Base-by-base conservation (phyloP, 1,139 yeast species). In the Hansenula lynferdii region DNA sequence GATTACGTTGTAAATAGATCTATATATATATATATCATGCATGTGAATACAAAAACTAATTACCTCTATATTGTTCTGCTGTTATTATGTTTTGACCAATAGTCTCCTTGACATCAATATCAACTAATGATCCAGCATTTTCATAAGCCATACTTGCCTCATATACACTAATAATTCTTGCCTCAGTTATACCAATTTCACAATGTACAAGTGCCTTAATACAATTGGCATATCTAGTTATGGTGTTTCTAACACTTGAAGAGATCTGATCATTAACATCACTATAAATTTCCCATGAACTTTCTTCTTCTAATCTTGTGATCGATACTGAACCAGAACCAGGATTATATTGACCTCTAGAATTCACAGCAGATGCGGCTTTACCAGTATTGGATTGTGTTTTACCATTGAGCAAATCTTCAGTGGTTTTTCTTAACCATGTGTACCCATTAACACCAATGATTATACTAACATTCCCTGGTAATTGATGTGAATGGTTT, bases 371-470 rank as follows among this genome's bases (percentile, higher is more conserved):
- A n/a, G 75, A 69, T 31, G 67, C 67, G 35, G 56, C 60, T 19
- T 58, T 54, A 25, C 62, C 63, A 6, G 62, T 53, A 4, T 57
- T 60, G 5, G 61, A 53, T 30, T 58, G 58, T 23, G 61, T 61
- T 21, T 47, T 44, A 21, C 62, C 53, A 9, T 49, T 40, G 35
- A 53, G 51, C n/a, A n/a, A n/a, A 44, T 60, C 58, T 15, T 62
- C 64, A 2, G 72, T 64, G 2, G 95, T 82, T 57, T 87, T 87
- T 56, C 86, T 79, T 36, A 94, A 66, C 98, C 98, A 94, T 39
- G 92, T 74, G 56, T 76, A 92, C 5, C 99, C 98, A 60, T 94
- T 94, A 11, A 90, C 95, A 20, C 99, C 98, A 33, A 94, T 66
- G 38, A 92, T 87, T 29, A 85, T 75, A 51, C 92, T 89, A 18